Conservation (phyloP, 1,139 yeast genomes). For the Hyphopichia burtonii region DNA sequence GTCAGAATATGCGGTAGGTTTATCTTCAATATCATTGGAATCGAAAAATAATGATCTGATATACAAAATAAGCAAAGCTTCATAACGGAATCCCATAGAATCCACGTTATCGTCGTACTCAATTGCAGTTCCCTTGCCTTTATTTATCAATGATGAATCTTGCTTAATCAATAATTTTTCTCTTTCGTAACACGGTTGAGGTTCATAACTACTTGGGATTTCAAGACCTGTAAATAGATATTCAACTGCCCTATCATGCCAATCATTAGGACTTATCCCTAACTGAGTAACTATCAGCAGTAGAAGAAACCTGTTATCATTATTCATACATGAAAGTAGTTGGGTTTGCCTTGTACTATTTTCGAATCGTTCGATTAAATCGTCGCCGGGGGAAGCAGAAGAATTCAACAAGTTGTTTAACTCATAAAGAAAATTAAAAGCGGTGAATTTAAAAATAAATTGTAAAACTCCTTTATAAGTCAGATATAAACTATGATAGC, state of each 20-base stretch:
- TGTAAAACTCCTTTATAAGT: constrained; percentile 18
- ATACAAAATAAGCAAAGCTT: constrained; percentile 19
- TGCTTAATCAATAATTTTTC: constrained; percentile 23
- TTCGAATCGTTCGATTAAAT: constrained; percentile 4
- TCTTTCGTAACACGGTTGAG: constrained; percentile 28
- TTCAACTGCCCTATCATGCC: constrained; percentile 36
- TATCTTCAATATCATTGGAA: not conserved
- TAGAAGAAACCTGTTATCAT: not conserved
- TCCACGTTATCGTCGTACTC: constrained; percentile 21
- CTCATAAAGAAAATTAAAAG: constrained; percentile 15
- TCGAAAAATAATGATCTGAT: constrained; percentile 18
- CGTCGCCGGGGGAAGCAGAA: not conserved
- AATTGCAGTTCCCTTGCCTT: constrained; percentile 5
- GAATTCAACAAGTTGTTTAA: constrained; percentile 3
- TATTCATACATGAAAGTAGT: constrained; percentile 3
- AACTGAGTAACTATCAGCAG: constrained; percentile 16
- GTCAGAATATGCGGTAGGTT: not conserved
- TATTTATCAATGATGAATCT: constrained; percentile 13
- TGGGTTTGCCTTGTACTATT: not conserved
- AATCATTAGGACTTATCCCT: constrained; percentile 11
- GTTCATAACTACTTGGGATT: constrained; percentile 9
- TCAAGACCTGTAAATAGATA: constrained; percentile 28
- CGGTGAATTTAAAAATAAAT: constrained; percentile 22
- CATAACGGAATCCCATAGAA: constrained; percentile 29
- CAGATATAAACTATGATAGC: constrained; percentile 23